Percentiles rank a stretch among this genome's conserved stretches.
Conservation (phyloP, 371 early-diverging fungal genomes). For the Lichtheimia ornata region DNA sequence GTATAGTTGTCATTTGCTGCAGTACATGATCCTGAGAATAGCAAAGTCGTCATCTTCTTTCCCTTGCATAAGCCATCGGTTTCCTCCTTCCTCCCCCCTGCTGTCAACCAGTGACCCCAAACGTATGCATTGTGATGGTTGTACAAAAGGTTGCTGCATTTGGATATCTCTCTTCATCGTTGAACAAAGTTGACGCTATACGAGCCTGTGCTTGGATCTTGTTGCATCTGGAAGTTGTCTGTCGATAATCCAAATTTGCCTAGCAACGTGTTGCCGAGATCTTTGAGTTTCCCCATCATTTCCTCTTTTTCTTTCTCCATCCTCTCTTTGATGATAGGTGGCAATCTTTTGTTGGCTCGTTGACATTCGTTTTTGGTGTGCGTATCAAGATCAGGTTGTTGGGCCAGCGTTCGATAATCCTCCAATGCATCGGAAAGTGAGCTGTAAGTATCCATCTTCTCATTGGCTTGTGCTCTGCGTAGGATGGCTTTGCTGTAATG, state of each 20-base stretch:
- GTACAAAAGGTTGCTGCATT: slow-evolving; percentile 2
- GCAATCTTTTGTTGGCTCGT: slow-evolving; percentile 42
- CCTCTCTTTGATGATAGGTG: slow-evolving; percentile 41
- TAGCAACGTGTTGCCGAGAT: slow-evolving; percentile 70
- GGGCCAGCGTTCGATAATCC: slow-evolving; percentile 47
- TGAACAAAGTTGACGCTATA: slow-evolving; percentile 67
- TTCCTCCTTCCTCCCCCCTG: too few relatives aligned
- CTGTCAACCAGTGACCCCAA: too few relatives aligned
- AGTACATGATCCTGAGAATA: too few relatives aligned
- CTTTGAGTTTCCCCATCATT: slow-evolving; percentile 76
- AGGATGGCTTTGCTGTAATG: slow-evolving; percentile 75
- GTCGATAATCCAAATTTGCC: slow-evolving; percentile 78
- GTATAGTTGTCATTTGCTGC: too few relatives aligned
- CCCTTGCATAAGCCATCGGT: too few relatives aligned
- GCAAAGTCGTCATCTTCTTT: too few relatives aligned
- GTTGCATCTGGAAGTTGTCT: slow-evolving; percentile 72
- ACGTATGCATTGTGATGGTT: not conserved
- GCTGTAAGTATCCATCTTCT: slow-evolving; percentile 51
- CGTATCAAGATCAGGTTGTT: slow-evolving; percentile 30
- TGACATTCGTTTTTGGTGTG: slow-evolving; percentile 38
- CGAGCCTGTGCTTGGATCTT: slow-evolving; percentile 60
- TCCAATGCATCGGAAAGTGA: slow-evolving; percentile 59
- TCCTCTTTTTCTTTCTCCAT: slow-evolving; percentile 74
- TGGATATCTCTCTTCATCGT: too few relatives aligned
- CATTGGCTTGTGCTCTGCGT: slow-evolving; percentile 82